These are phyloP conservation scores for Nematocida sp. DNA, from an alignment of 371 early-diverging fungal genomes.

Conservation along the genomic window DNA sequence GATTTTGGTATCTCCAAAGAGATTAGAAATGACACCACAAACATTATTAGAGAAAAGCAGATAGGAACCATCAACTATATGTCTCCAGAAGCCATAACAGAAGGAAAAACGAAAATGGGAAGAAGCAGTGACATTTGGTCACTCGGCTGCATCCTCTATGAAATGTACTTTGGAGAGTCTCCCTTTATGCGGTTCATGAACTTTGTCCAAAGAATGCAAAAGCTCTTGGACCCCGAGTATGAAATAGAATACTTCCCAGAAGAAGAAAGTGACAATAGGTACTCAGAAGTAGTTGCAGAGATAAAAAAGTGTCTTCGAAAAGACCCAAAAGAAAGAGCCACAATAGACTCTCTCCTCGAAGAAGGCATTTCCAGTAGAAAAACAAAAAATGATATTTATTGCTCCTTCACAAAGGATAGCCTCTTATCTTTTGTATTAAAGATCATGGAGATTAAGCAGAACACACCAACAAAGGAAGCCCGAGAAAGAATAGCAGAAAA, in stretches of 20 bases:
- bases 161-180: conserved; percentile 69
- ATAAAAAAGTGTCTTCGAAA: conserved; percentile 35
- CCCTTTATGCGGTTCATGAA: conserved; percentile 52
- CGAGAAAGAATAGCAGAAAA: conserved; percentile 42
- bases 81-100: conserved; percentile 80
- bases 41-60: conserved; percentile 78
- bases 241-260: conserved; percentile 8
- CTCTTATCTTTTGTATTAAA: conserved; percentile 35
- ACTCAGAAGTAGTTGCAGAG: conserved; percentile 7
- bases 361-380: conserved; percentile 20
- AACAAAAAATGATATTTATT: not conserved
- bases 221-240: conserved; percentile 48
- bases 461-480: conserved; percentile 36
- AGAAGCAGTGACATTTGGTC: conserved; percentile 85
- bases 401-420: conserved; percentile 19
- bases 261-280: conserved; percentile 31
- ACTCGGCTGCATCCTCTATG: conserved; percentile 87
- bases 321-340: conserved; percentile 43
- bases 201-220: conserved; percentile 54
- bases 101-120: conserved; percentile 59
- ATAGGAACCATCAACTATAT: conserved; percentile 91
- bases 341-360: conserved; percentile 34
- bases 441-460: conserved; percentile 54
- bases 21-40: conserved; percentile 85
- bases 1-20: conserved; percentile 97